These are phyloP conservation scores for Thielaviopsis punctulata DNA, from an alignment of 2,329 filamentous ascomycete genomes.

Conservation along the genomic window DNA sequence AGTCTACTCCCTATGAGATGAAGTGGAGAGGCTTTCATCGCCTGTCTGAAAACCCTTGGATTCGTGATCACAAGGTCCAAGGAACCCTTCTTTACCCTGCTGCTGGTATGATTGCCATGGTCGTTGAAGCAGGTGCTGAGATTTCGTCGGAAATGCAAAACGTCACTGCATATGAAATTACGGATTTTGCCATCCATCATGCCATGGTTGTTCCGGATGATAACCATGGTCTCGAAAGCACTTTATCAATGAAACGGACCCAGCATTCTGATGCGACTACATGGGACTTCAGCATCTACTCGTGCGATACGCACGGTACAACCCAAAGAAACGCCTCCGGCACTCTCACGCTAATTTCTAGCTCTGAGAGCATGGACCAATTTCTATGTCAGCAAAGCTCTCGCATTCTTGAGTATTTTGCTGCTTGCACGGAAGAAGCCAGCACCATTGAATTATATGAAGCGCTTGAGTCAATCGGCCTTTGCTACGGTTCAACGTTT, in stretches of 20 bases:
- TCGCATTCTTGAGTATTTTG: neutral
- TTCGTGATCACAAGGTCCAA: constrained; percentile 33
- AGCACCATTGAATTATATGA: constrained; percentile 25
- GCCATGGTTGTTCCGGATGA: constrained; percentile 33
- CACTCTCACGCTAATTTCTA: neutral
- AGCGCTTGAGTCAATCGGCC: constrained; percentile 30
- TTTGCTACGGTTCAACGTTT: constrained; percentile 34
- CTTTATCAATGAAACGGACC: constrained; percentile 25
- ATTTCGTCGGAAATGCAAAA: constrained; percentile 15
- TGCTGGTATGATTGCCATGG: constrained; percentile 32
- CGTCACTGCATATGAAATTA: constrained; percentile 23
- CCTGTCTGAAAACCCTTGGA: constrained; percentile 32
- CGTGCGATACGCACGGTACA: constrained; percentile 22
- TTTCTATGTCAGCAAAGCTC: constrained; percentile 1
- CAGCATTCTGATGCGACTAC: constrained; percentile 8
- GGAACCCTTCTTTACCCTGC: constrained; percentile 33
- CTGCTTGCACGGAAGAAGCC: neutral
- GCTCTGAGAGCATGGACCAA: constrained; percentile 4
- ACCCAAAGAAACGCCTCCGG: constrained; percentile 23
- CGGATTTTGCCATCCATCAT: constrained; percentile 28
- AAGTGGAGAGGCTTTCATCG: constrained; percentile 33
- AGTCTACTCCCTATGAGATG: constrained; percentile 28
- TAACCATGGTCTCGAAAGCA: constrained; percentile 30
- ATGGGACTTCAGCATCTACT: constrained; percentile 29
- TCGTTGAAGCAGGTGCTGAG: constrained; percentile 28